Evolutionary conservation across 2,329 filamentous ascomycete species (phyloP), one percentile per base, ranked within the genome.

Genomic region (Lasiodiplodia hormozganensis): DNA sequence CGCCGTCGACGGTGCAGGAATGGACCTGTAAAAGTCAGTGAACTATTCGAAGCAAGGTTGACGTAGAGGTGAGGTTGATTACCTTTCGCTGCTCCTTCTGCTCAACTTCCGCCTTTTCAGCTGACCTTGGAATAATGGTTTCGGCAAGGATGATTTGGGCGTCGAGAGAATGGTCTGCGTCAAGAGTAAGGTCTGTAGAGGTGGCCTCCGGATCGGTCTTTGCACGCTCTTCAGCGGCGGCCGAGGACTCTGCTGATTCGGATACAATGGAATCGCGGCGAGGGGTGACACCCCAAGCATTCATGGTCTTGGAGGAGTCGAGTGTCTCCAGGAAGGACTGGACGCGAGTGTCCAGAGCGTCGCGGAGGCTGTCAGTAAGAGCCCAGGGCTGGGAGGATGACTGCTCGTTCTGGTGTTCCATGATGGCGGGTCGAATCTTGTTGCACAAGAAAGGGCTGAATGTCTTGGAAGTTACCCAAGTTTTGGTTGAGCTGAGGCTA

Each of bases 1-100:
- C 23, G 43, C 67, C 67, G 14, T 68, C 67, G 57, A 68, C n/a
- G 12, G 58, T 68, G 51, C 67, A 68, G 28, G 58, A 65, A 51
- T 67, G 65, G 18, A 36, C 31, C 53, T 57, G 21, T 49, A 6
- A 18, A 36, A 40, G 25, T 67, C 36, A 67, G 52, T 10, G 12
- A 12, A 2, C n/a, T 31, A 18, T 5, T 49, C 16, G 2, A 34
- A 2, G 6, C n/a, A 18, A 2, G 23, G 14, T 49, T 14, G 40
- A 38, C 5, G 40, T 2, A 28, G 38, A 23, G 18, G 8, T 31
- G 40, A 23, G 18, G 8, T 31, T 25, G 18, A 2, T 38, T 64
- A 64, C 60, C 47, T 38, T 64, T 31, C 21, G 21, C 60, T 21
- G 5, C 36, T 51, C 28, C 25, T 49, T 21, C 12, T 47, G 47